Base-by-base conservation (phyloP, 1,284 basidiomycete species). In the Trichosporon sp. region DNA sequence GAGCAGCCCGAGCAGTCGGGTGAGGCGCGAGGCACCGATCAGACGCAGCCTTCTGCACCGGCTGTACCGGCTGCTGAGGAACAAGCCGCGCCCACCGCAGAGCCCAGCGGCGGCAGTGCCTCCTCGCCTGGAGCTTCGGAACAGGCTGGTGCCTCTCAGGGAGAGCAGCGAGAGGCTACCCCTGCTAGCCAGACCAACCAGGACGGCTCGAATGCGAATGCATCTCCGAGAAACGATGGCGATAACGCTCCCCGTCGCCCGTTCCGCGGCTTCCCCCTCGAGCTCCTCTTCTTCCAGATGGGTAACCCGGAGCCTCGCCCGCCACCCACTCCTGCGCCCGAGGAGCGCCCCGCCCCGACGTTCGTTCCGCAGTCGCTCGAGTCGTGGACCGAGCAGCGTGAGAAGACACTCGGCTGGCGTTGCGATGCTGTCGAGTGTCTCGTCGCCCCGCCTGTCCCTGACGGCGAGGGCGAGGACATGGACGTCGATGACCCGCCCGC, bases 371-470 rank as follows among this genome's bases (percentile, higher is more conserved):
- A 74, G 59, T 68, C 71, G 0, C 71, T 78, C 6, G 71, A 73
- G 33, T 67, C 60, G 36, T 78, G 77, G 77, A 73, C 74, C 1
- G 61, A 64, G 37, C 70, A 71, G 33, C 67, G 71, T 13, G 77
- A 78, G 62, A 71, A 69, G 61, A 63, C 61, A 4, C 66, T 78
- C 4, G 77, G 77, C n/a, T 77, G 76, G 76, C 68, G 76, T 25
- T 78, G 77, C 58, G 75, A 78, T 63, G 74, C 73, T 0, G 65
- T 71, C 21, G 72, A 73, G 59, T 78, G 77, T 62, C 61, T 64
- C 3, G 59, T 72, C 13, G 74, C 72, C 0, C 73, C 73, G 0
- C 60, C 70, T 0, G 60, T 65, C 1, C 59, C 65, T 1, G 71
- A 66, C 25, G 67, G 66, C 58, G 58, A 62, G 16, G 64, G 69